phyloP scores from a whole-genome alignment of 2,329 filamentous ascomycete species.

The Daldinia sp. region DNA sequence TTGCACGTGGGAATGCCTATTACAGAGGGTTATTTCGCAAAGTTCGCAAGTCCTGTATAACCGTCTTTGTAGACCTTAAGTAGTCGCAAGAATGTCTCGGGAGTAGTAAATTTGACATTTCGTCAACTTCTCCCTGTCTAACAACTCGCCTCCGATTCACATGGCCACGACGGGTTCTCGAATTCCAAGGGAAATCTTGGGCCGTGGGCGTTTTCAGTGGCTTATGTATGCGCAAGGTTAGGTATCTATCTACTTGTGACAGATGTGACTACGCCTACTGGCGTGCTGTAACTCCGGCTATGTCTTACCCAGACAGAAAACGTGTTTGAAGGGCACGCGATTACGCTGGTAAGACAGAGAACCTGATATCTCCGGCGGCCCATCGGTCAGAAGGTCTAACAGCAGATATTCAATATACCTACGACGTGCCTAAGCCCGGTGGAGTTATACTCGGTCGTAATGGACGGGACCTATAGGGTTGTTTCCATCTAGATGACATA shows the following conservation, averaged over 20 bases:
- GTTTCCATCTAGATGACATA: slow-evolving; percentile 18
- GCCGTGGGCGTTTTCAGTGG: not conserved
- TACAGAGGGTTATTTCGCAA: not conserved
- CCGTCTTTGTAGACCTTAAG: not conserved
- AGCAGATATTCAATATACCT: not conserved
- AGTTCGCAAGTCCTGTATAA: not conserved
- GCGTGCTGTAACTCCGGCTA: not conserved
- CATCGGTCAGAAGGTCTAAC: not conserved
- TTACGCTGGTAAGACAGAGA: not conserved
- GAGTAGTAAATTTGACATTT: no score
- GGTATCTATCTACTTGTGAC: no score
- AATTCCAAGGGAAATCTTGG: not conserved
- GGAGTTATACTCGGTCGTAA: not conserved
- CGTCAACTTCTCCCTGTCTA: not conserved
- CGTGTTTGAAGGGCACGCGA: not conserved
- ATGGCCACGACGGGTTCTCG: not conserved
- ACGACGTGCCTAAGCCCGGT: not conserved
- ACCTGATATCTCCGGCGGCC: not conserved
- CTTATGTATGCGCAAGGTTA: not conserved
- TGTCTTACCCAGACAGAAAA: not conserved
- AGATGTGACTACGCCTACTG: not conserved
- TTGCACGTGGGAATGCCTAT: no score
- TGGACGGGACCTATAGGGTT: slow-evolving; percentile 4
- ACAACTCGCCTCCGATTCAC: not conserved
- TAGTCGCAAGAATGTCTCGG: not conserved